Evolutionary conservation across 73 alveolate genomes (phyloP), one percentile per base, ranked within the genome.

Genomic region (Symbiodinium natans): DNA sequence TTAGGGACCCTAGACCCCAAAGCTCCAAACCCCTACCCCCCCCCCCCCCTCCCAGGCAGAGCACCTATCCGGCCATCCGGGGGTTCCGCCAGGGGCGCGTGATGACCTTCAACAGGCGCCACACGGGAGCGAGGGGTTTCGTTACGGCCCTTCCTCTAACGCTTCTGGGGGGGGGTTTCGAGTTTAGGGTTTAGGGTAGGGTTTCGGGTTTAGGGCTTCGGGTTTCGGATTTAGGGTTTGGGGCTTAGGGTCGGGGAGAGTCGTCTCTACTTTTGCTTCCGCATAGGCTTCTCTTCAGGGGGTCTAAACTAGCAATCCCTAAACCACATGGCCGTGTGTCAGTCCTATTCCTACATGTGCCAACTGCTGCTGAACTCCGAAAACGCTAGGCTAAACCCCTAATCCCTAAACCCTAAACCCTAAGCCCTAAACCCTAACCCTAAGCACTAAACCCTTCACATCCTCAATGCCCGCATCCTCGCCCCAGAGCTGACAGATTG

Each of bases 51-150:
- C 80, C 33, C 31, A 63, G 80, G 80, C 80, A 23, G 80, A 63
- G 80, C 33, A 52, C 71, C 0, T 63, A 27, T 63, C 80, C 80
- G 7, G 80, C 80, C 80, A 23, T 63, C 13, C 80, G 33, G 21
- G 80, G 80, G 17, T 63, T 63, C 80, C 80, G 80, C 19, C 80
- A 63, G 33, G 80, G 80, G 38, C 80, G 80, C 80, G 17, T 63
- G 0, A n/a, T 23, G 21, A 1, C 1, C 80, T 63, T 63, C 80
- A 63, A 63, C 15, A 63, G 80, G 80, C 2, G 71, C 71, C n/a
- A n/a, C 80, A 23, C 36, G 80, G 80, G 1, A 23, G 15, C 2
- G 7, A 17, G 13, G 77, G 68, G 68, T 52, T 52, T 27, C 68
- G 13, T 52, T 52, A 2, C 3, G 68, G 56, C 56, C 56, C 13